phyloP scores from a whole-genome alignment of 73 alveolate genomes.

The Blepharisma japonicum region DNA sequence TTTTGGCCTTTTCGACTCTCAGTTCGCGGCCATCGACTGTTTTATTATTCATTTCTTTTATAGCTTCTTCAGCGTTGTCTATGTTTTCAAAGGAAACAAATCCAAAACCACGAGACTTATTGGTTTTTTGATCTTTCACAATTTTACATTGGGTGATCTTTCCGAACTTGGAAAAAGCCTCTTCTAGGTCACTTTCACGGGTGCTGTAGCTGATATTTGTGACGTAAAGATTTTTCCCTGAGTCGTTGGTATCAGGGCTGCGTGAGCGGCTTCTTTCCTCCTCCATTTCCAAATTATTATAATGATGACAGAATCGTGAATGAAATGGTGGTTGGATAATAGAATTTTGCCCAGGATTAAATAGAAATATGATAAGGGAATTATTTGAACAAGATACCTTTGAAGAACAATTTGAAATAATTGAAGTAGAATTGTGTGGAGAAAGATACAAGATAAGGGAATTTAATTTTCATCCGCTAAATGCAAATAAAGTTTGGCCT shows the following conservation, averaged over 20 bases:
- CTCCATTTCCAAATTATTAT: no score
- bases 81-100: constrained; percentile 25
- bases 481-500: constrained; percentile 11
- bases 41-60: constrained; percentile 13
- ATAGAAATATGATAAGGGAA: not conserved
- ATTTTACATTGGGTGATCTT: constrained; percentile 25
- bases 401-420: not conserved
- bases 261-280: no score
- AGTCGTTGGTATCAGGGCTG: no score
- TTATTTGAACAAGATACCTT: not conserved
- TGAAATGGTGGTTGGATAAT: no score
- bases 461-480: not conserved
- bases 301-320: no score
- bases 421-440: not conserved
- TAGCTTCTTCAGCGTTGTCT: constrained; percentile 23
- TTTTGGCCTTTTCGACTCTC: constrained; percentile 23
- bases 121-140: constrained; percentile 8
- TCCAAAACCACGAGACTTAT: constrained; percentile 30
- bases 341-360: not conserved
- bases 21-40: constrained; percentile 6
- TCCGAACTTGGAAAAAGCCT: constrained; percentile 28
- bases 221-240: constrained; percentile 23
- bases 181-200: constrained; percentile 8
- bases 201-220: constrained; percentile 16
- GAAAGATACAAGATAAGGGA: not conserved